phyloP scores from a whole-genome alignment of 164 flowering plant species.

The Cinnamomum chago region DNA sequence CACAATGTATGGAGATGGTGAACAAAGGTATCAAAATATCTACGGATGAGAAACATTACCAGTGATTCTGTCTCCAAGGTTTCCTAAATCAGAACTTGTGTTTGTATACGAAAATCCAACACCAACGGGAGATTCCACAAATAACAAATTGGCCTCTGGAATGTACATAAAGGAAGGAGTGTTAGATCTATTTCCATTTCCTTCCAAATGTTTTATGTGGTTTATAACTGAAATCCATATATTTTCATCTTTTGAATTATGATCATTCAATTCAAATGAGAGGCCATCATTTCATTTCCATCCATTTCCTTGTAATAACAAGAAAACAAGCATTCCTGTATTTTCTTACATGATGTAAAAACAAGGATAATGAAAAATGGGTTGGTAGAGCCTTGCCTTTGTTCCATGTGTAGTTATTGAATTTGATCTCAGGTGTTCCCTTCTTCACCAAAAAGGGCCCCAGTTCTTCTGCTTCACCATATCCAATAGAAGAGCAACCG shows the following conservation, averaged over 20 bases:
- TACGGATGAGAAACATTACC: background rate
- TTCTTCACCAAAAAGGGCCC: conserved; percentile 21
- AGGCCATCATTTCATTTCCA: too few relatives aligned
- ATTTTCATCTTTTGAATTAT: too few relatives aligned
- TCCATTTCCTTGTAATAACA: too few relatives aligned
- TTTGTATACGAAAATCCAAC: conserved; percentile 24
- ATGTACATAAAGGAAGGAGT: too few relatives aligned
- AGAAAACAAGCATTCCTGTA: too few relatives aligned
- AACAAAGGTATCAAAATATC: too few relatives aligned
- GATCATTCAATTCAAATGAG: too few relatives aligned
- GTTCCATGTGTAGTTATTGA: conserved; percentile 17
- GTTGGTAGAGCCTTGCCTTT: conserved; percentile 1
- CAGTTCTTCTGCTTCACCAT: conserved; percentile 21
- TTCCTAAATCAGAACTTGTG: conserved; percentile 3
- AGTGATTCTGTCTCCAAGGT: conserved; percentile 9
- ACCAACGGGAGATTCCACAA: conserved; percentile 20
- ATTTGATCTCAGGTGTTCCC: conserved; percentile 8
- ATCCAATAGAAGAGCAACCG: conserved; percentile 26
- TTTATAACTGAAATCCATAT: too few relatives aligned
- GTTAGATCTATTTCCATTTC: too few relatives aligned
- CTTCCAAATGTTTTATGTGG: too few relatives aligned
- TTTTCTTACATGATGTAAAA: too few relatives aligned
- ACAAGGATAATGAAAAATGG: too few relatives aligned
- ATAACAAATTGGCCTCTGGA: conserved; percentile 20
- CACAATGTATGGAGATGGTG: background rate